Evolutionary conservation across 1,139 yeast species (phyloP), one percentile per base, ranked within the genome.

Genomic region (Eremothecium sinecaudum): DNA sequence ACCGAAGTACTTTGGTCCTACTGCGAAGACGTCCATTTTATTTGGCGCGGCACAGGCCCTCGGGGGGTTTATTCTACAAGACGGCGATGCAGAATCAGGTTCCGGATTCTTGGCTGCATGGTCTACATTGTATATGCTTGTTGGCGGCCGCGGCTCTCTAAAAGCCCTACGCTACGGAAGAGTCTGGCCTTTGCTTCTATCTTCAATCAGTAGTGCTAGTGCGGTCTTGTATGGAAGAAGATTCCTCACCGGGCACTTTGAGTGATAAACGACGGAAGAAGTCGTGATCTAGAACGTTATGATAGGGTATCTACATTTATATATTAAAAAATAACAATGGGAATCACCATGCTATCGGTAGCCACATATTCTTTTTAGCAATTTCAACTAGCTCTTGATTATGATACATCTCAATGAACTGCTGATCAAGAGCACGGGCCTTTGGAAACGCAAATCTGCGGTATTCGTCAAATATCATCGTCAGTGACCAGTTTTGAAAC

Each of bases 401-500:
- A 48, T 83, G 78, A 55, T 81, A 87, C 65, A 83, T 66, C 57
- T 90, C 97, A 42, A 90, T 90, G 53, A 87, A 80, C 54, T 90
- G 95, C 56, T 86, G 94, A 60, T 90, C 98, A 66, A 90, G 67
- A 8, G 95, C 94, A 44, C 98, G 66, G 37, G 86, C 93, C 61
- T 90, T 90, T 6, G 98, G 98, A 36, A 82, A 82, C 4, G 97
- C 94, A 63, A 84, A 90, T 50, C 90, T 71, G 40, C 97, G 65
- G 59, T 90, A 90, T 54, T 90, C 98, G 50, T 90, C 97, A 53
- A 90, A 84, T 13, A 87, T 90, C 71, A 87, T 81, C 1, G 94
- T 79, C 46, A 84, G 59, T 2, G 94, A 79, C 98, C 98, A 90
- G 41, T 78, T 75, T 53, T 90, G 97, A 35, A 87, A 61, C 47